Evolutionary conservation across 2,329 filamentous ascomycete genomes (phyloP), one percentile per base, ranked within the genome.

Genomic region (Periconia sp.): DNA sequence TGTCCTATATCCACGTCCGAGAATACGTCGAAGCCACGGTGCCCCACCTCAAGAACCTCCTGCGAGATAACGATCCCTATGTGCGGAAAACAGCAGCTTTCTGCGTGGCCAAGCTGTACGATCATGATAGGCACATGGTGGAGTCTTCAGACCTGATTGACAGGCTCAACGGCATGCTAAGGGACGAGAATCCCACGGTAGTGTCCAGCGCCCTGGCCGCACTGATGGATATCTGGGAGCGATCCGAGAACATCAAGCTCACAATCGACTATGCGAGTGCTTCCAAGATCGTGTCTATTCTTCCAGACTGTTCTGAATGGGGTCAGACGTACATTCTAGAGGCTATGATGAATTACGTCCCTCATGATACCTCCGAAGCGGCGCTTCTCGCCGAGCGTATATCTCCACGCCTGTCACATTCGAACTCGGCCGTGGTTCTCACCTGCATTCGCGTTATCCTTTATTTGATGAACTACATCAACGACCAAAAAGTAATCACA

Each of bases 381-480:
- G 80, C 90, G 5, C 78, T 99, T 12, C 80, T 99, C 28, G 94
- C 94, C 9, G 94, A 99, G 71, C 85, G 94, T 49, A 95, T 99
- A 65, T 84, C 92, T 1, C 94, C 94, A n/a, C 89, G 94, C 12
- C 80, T 99, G 21, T 97, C 94, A 18, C 94, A 99, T 70, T 94
- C 91, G 28, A 99, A 99, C 71, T 96, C 94, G 9, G 88, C 94
- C 0, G 94, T 99, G 22, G 94, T 97, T 3, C 79, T 99, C 45
- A 97, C 94, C 4, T 96, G 91, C 68, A 96, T 96, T 61, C 86
- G 94, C 44, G 94, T 99, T 28, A 92, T 99, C 24, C 81, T 99
- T 36, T 99, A 99, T 66, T 80, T 99, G 45, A 94, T 97, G 89
- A 99, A 99, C 76, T 99, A 99, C 74, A 96, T 99, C 60, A 81